Evolutionary conservation across 2,329 filamentous ascomycete species (phyloP), one percentile per base, ranked within the genome.

Genomic region (Aureobasidium sp.): DNA sequence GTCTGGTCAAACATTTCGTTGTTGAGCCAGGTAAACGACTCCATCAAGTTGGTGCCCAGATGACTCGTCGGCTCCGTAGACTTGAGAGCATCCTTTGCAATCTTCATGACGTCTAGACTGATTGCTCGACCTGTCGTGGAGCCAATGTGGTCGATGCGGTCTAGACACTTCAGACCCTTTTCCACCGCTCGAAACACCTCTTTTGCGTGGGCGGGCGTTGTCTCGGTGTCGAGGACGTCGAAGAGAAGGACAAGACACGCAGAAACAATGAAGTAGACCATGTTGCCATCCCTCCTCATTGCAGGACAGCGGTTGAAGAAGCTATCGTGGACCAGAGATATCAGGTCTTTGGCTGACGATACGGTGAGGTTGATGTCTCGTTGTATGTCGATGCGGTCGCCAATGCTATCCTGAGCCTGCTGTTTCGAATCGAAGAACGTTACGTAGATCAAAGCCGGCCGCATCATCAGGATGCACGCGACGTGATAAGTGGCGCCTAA

Each of bases 41-140:
- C 52, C 34, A 58, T 51, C 29, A 62, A 11, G 15, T 62, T 51
- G 2, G 52, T 51, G 4, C 44, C 44, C 22, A 62, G 52, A 27
- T 47, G 42, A 39, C 12, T 51, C 5, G 27, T 39, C 5, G 52
- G 20, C 22, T 62, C 52, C 9, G 51, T 62, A 5, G 51, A 49
- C 6, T 34, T 37, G 22, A 62, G 36, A 17, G 61, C 61, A n/a
- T 62, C 61, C 17, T 62, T 62, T n/a, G 61, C 61, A 7, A 62
- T 58, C 36, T 57, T 62, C 61, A 62, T 62, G n/a, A 62, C 61
- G n/a, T 62, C 61, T 8, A 62, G 42, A 52, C 61, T 62, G 7
- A 62, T 62, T 5, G 51, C 52, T n/a, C 61, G 25, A 5, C 61
- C 61, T 14, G 61, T 62, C 0, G 61, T 62, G 8, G 61, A 57